A percentile compares a stretch with the other conserved stretches of the same genome.
These are phyloP conservation scores for Tylopilus orsonianus DNA, from an alignment of 1,284 basidiomycete species.

Conservation along the genomic window DNA sequence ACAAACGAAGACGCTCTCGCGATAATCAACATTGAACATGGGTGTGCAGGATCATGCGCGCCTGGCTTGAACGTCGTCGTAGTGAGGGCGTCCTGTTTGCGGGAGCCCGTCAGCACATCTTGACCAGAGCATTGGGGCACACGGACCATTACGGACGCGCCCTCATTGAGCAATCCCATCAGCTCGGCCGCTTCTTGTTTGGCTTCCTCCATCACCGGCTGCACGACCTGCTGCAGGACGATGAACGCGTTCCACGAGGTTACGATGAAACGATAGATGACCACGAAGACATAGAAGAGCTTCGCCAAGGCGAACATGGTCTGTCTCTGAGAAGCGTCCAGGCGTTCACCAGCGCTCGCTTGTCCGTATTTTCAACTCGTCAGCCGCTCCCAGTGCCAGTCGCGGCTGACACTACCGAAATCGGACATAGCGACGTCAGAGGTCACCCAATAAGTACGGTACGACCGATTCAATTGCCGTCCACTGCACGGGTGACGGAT, in stretches of 20 bases:
- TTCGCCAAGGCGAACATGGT: conserved; percentile 10
- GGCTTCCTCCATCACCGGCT: conserved; percentile 15
- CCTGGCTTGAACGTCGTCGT: conserved; percentile 3
- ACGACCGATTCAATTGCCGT: too few relatives aligned
- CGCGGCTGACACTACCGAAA: neutral
- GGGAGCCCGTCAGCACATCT: neutral
- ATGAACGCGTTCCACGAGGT: conserved; percentile 16
- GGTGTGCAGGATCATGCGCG: neutral
- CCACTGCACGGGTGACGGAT: too few relatives aligned
- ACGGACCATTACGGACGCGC: conserved; percentile 11
- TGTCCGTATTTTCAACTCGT: conserved; percentile 6
- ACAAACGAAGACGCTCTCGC: conserved; percentile 22
- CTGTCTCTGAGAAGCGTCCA: neutral
- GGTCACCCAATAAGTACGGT: too few relatives aligned
- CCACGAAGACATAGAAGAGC: conserved; percentile 3
- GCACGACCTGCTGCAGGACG: conserved; percentile 15
- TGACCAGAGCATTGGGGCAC: too few relatives aligned
- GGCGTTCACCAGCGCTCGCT: neutral
- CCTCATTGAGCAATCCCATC: conserved; percentile 17
- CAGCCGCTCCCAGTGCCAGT: conserved; percentile 10
- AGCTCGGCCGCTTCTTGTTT: conserved; percentile 19
- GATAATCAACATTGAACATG: conserved; percentile 24
- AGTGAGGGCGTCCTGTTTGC: conserved; percentile 12
- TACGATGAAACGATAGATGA: conserved; percentile 4
- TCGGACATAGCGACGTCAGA: neutral